phyloP scores from a whole-genome alignment of 768 basidiomycete genomes.

The Porpolomopsis calyptriformis region DNA sequence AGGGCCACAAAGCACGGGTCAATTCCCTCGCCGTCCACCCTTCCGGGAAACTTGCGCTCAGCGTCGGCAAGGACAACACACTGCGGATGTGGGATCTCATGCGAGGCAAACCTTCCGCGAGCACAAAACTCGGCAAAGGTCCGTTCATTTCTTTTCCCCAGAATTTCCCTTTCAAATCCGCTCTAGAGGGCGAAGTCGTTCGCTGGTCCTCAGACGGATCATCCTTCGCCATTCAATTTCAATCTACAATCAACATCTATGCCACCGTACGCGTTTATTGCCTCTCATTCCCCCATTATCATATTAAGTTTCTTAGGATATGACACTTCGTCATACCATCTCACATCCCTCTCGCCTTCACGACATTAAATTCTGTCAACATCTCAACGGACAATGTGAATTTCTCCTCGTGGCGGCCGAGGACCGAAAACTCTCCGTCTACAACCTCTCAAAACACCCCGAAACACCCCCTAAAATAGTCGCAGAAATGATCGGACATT shows the following conservation, averaged over 20 bases:
- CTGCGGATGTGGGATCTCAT: conserved; percentile 98
- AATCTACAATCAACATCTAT: conserved; percentile 72
- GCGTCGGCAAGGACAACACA: conserved; percentile 82
- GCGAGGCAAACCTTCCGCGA: conserved; percentile 83
- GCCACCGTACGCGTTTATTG: conserved; percentile 42
- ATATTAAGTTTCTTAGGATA: conserved; percentile 41
- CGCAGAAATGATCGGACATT: conserved; percentile 69
- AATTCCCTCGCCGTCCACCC: conserved; percentile 90
- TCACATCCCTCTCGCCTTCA: conserved; percentile 77
- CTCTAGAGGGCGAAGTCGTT: conserved; percentile 81
- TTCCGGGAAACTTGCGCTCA: conserved; percentile 82
- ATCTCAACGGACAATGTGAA: conserved; percentile 47
- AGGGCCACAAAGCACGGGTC: conserved; percentile 89
- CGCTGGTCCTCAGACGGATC: conserved; percentile 75
- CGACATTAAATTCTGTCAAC: conserved; percentile 64
- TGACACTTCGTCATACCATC: conserved; percentile 66
- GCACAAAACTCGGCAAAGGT: conserved; percentile 86
- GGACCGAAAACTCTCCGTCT: conserved; percentile 79
- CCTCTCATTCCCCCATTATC: conserved; percentile 1
- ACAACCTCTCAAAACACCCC: conserved; percentile 43
- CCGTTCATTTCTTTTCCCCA: conserved; percentile 7
- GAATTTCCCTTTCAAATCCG: not conserved
- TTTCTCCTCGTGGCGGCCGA: conserved; percentile 79
- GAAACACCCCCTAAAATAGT: conserved; percentile 44
- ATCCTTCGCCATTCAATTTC: conserved; percentile 70